Conservation (phyloP, 495 filamentous ascomycete species). For the Ramalina peruviana region DNA sequence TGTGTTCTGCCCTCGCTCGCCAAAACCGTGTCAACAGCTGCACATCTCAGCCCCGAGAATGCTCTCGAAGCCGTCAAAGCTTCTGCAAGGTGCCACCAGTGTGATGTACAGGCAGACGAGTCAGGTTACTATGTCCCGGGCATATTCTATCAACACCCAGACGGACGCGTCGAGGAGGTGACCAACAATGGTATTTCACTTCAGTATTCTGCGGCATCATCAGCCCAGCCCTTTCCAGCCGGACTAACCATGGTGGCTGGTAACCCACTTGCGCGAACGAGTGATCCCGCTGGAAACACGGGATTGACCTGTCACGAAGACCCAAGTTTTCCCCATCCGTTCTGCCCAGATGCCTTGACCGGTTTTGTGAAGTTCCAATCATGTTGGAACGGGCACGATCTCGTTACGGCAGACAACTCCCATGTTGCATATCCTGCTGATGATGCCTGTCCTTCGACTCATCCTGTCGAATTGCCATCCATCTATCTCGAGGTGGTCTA, state of each 20-base stretch:
- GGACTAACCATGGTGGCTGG: constrained; percentile 33
- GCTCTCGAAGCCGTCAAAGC: constrained; percentile 28
- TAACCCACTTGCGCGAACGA: constrained; percentile 21
- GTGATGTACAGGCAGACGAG: constrained; percentile 46
- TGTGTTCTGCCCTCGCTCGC: no score
- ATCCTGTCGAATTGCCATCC: constrained; percentile 25
- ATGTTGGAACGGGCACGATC: constrained; percentile 22
- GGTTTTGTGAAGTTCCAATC: constrained; percentile 31
- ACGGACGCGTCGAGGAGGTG: constrained; percentile 29
- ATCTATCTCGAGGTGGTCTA: constrained; percentile 32
- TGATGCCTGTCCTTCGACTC: constrained; percentile 24
- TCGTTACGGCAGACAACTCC: constrained; percentile 24
- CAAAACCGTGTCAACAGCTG: no score
- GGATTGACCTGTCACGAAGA: constrained; percentile 23
- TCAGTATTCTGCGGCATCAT: constrained; percentile 30
- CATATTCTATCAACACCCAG: constrained; percentile 46
- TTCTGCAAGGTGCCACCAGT: constrained; percentile 49
- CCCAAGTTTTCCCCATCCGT: constrained; percentile 14
- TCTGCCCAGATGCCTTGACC: constrained; percentile 22
- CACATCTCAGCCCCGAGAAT: constrained; percentile 27
- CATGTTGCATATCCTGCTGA: constrained; percentile 28
- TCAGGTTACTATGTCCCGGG: constrained; percentile 58
- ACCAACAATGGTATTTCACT: constrained; percentile 25
- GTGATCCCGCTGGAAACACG: constrained; percentile 20
- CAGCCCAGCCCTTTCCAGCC: constrained; percentile 25